Evolutionary conservation across 495 filamentous ascomycete genomes (phyloP).

Genomic region (Xylaria acuta): DNA sequence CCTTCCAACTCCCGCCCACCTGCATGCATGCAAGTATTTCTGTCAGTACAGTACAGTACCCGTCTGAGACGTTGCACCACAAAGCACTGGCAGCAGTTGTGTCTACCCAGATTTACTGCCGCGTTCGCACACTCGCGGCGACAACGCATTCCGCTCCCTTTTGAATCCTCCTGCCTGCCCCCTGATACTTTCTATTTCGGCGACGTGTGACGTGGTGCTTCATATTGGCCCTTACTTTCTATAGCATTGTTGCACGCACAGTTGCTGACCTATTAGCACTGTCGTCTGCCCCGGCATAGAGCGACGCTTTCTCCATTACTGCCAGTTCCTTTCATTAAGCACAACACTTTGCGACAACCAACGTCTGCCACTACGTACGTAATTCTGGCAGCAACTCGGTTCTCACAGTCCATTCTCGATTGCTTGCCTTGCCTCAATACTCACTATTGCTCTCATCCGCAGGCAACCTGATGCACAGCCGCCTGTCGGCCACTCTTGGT

Average conservation of each 20-base stretch:
- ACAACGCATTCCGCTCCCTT: background rate
- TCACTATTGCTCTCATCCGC: background rate
- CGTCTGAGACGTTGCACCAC: slow-evolving; percentile 27
- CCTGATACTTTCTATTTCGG: background rate
- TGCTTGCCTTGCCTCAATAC: background rate
- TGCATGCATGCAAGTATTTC: background rate
- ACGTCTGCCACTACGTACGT: background rate
- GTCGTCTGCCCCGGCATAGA: background rate
- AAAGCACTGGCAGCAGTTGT: background rate
- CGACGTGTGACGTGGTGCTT: slow-evolving; percentile 2
- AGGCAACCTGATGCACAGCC: background rate
- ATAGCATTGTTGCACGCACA: background rate
- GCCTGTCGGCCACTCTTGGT: background rate
- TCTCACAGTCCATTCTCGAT: background rate
- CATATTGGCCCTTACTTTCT: no score
- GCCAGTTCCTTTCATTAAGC: background rate
- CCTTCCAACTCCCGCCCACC: background rate
- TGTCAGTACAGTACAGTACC: background rate
- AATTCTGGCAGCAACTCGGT: background rate
- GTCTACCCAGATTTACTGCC: background rate
- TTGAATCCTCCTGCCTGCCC: background rate
- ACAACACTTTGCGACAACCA: background rate
- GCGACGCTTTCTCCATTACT: background rate
- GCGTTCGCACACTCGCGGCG: background rate
- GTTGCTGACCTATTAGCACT: background rate